phyloP scores from a whole-genome alignment of 257 asterid genomes.

The Eustoma russellianum region DNA sequence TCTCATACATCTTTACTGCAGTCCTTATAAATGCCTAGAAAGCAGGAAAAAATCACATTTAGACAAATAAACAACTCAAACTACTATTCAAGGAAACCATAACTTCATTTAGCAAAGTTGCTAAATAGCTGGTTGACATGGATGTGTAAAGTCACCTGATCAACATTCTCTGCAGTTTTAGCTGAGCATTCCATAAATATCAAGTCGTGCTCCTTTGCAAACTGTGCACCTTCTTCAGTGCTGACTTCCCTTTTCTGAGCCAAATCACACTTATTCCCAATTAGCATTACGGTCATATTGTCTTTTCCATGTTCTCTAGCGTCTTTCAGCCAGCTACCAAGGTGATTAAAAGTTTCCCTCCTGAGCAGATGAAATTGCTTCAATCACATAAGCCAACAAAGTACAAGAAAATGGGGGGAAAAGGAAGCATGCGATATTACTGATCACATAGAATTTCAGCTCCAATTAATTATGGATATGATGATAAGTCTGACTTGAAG shows the following conservation, averaged over 20 bases:
- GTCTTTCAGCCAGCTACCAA: constrained; percentile 79
- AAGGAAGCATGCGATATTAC: not conserved
- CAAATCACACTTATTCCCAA: constrained; percentile 72
- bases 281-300: constrained; percentile 66
- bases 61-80: not conserved
- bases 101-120: not conserved
- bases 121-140: not conserved
- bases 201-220: constrained; percentile 67
- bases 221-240: constrained; percentile 76
- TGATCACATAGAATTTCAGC: no score
- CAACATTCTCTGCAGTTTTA: constrained; percentile 77
- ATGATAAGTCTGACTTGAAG: no score
- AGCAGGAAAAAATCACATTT: constrained; percentile 4
- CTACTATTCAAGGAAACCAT: not conserved
- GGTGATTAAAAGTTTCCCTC: constrained; percentile 80
- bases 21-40: constrained; percentile 79
- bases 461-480: no score
- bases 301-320: constrained; percentile 64
- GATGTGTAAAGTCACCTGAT: constrained; percentile 39
- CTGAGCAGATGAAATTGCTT: constrained; percentile 19
- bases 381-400: not conserved
- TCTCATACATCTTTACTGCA: constrained; percentile 81
- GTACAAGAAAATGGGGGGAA: not conserved
- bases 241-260: constrained; percentile 78
- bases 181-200: constrained; percentile 87